These are phyloP conservation scores for Apiospora pterosperma DNA, from an alignment of 2,329 filamentous ascomycete species.

Conservation along the genomic window DNA sequence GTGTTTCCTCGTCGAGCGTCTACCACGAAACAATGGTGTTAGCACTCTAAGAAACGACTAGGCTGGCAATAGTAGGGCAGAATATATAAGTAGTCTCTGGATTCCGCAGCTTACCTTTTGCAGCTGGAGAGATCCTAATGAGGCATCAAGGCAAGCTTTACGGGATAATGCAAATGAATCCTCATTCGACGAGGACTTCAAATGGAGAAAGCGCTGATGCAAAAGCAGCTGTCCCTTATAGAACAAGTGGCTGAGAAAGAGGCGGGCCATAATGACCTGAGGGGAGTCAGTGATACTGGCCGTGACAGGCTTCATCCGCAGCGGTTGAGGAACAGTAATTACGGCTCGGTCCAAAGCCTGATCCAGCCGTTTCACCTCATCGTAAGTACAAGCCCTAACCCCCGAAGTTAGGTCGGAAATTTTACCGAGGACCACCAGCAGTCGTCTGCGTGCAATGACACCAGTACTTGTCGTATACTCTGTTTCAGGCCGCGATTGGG, in stretches of 20 bases:
- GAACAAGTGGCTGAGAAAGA: not conserved
- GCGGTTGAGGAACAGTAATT: not conserved
- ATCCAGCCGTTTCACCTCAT: not conserved
- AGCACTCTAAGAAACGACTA: no score
- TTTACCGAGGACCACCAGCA: not conserved
- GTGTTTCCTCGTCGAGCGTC: conserved; percentile 1
- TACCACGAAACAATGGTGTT: no score
- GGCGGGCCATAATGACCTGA: not conserved
- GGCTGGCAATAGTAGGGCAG: no score
- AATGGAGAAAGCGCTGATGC: not conserved
- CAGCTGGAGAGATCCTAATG: not conserved
- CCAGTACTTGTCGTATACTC: not conserved
- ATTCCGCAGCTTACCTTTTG: not conserved
- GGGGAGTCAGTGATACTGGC: not conserved
- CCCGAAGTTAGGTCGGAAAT: not conserved
- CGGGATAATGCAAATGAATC: not conserved
- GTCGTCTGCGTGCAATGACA: not conserved
- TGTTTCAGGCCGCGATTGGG: conserved; percentile 27
- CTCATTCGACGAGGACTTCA: not conserved
- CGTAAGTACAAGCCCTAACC: not conserved
- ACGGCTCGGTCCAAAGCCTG: not conserved
- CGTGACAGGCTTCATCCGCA: not conserved
- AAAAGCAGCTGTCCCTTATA: not conserved
- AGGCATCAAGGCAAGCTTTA: not conserved
- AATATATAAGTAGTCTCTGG: no score